A percentile compares a stretch with the other conserved stretches of the same genome.
phyloP scores from a whole-genome alignment of 2,329 filamentous ascomycete species.

The Colletotrichum sp. region DNA sequence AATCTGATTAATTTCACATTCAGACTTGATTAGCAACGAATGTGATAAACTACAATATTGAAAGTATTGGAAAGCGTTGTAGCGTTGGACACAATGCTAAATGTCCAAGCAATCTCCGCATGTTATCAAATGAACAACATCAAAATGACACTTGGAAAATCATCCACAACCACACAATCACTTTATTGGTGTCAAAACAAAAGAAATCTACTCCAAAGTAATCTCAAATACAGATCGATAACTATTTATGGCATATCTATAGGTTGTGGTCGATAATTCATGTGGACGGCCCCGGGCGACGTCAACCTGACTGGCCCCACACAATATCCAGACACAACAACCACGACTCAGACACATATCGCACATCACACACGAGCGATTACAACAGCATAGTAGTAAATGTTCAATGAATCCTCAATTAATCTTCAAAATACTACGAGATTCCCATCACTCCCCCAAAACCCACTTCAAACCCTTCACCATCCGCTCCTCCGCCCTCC shows the following conservation, averaged over 20 bases:
- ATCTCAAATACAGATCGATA: rapidly evolving
- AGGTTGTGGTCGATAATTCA: not conserved
- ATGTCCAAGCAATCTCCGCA: rapidly evolving
- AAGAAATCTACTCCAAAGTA: not conserved
- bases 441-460: constrained; percentile 16
- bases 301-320: rapidly evolving
- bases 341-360: not conserved
- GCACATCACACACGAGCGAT: not conserved
- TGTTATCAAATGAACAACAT: rapidly evolving
- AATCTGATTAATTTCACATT: too few relatives aligned
- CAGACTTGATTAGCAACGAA: too few relatives aligned
- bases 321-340: not conserved
- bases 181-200: rapidly evolving
- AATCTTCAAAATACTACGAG: not conserved
- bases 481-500: constrained; percentile 47
- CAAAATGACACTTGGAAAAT: not conserved
- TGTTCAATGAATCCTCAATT: not conserved
- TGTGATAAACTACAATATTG: too few relatives aligned
- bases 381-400: rapidly evolving
- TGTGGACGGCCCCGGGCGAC: not conserved
- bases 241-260: not conserved
- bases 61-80: not conserved
- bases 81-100: rapidly evolving
- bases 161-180: not conserved
- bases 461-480: constrained; percentile 47